Conservation (phyloP, 306 rosid genomes). For the Gleditsia sinensis region DNA sequence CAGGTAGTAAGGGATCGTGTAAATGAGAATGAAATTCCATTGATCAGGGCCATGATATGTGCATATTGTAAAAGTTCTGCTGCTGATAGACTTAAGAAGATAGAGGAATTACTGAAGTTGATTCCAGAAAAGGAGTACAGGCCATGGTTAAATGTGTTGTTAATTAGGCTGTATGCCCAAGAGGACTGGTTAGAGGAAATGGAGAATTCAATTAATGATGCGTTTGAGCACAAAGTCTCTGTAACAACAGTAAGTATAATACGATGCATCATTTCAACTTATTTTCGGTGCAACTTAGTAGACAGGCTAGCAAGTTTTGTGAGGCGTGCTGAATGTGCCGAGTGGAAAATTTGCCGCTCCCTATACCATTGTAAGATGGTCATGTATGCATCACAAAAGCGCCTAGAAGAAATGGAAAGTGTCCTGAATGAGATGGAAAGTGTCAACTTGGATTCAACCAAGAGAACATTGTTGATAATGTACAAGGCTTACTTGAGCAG, state of each 20-base stretch:
- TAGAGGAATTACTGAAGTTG: slow-evolving; percentile 53
- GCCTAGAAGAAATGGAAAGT: slow-evolving; percentile 61
- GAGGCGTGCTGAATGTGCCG: slow-evolving; percentile 61
- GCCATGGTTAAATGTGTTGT: slow-evolving; percentile 75
- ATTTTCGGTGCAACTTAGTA: slow-evolving; percentile 63
- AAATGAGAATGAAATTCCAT: slow-evolving; percentile 35
- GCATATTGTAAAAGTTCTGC: slow-evolving; percentile 74
- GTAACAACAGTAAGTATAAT: slow-evolving; percentile 39
- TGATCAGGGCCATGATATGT: slow-evolving; percentile 77
- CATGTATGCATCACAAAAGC: slow-evolving; percentile 61
- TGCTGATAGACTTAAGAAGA: slow-evolving; percentile 53
- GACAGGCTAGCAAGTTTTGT: slow-evolving; percentile 64
- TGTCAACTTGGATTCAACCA: slow-evolving; percentile 35
- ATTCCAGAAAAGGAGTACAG: slow-evolving; percentile 67
- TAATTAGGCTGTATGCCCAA: slow-evolving; percentile 70
- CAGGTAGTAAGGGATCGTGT: slow-evolving; percentile 50
- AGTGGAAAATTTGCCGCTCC: slow-evolving; percentile 72
- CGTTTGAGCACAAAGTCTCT: slow-evolving; percentile 59
- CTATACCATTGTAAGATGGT: slow-evolving; percentile 81
- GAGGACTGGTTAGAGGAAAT: slow-evolving; percentile 61
- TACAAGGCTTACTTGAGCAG: slow-evolving; percentile 49
- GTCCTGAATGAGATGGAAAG: slow-evolving; percentile 69
- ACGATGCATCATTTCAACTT: slow-evolving; percentile 56
- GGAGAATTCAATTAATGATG: slow-evolving; percentile 74
- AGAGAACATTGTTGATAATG: slow-evolving; percentile 70